Conservation (phyloP, 306 rosid genomes). For the Rosa rugosa region DNA sequence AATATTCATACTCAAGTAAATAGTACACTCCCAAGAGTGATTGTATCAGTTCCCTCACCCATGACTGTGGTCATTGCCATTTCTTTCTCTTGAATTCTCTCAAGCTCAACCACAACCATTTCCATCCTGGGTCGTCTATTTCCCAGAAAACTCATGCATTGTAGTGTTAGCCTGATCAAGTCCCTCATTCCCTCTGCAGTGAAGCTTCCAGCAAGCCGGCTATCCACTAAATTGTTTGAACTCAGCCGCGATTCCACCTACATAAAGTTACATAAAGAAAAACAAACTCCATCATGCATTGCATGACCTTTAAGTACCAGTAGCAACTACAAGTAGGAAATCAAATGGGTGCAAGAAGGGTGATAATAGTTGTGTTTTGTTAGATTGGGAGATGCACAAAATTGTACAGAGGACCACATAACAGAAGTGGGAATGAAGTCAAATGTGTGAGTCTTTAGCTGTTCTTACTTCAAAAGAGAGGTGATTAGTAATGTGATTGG, state of each 20-base stretch:
- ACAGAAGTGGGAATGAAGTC: background rate
- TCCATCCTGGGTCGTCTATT: conserved; percentile 44
- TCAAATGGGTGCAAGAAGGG: background rate
- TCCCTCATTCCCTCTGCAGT: conserved; percentile 47
- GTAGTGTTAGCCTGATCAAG: conserved; percentile 45
- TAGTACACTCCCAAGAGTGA: conserved; percentile 38
- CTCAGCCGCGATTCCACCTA: conserved; percentile 47
- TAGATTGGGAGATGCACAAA: background rate
- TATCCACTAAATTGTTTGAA: conserved; percentile 39
- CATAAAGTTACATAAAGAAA: conserved; percentile 6
- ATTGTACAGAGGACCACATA: background rate
- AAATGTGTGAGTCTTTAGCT: background rate
- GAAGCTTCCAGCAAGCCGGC: conserved; percentile 37
- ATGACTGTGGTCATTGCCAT: conserved; percentile 45
- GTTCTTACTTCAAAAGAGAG: background rate
- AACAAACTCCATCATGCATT: background rate
- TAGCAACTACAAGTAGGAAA: background rate
- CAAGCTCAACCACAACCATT: conserved; percentile 35
- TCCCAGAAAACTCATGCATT: conserved; percentile 47
- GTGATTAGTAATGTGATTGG: background rate
- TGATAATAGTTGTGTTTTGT: background rate
- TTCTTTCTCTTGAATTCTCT: conserved; percentile 47
- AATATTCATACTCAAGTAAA: conserved; percentile 29
- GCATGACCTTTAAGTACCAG: background rate
- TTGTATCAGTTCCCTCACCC: conserved; percentile 49